phyloP scores from a whole-genome alignment of 2,329 filamentous ascomycete genomes.

The Zymoseptoria pseudotritici region DNA sequence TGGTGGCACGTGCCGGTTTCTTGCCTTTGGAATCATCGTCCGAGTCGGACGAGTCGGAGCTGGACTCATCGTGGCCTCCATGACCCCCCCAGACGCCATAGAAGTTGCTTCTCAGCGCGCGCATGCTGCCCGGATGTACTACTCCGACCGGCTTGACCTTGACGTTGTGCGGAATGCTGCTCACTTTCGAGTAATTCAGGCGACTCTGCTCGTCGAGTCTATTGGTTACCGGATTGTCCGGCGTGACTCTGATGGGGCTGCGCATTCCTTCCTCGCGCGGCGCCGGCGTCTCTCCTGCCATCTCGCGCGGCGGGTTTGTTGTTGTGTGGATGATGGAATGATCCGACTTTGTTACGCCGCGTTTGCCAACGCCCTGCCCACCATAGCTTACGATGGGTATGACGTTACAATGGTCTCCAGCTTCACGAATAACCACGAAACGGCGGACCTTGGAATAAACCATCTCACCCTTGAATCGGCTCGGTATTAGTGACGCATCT shows the following conservation, averaged over 20 bases:
- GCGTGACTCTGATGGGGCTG: constrained; percentile 13
- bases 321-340: constrained; percentile 24
- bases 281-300: too few species aligned
- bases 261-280: constrained; percentile 7
- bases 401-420: constrained; percentile 11
- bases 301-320: not conserved
- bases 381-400: constrained; percentile 23
- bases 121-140: constrained; percentile 2
- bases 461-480: constrained; percentile 2
- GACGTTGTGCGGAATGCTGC: constrained; percentile 21
- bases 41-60: not conserved
- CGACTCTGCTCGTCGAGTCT: constrained; percentile 4
- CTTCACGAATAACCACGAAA: constrained; percentile 22
- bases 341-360: constrained; percentile 14
- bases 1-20: not conserved
- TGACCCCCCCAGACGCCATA: too few species aligned
- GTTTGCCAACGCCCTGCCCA: constrained; percentile 15
- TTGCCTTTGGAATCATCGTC: not conserved
- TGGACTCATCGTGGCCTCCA: too few species aligned
- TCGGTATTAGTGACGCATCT: not conserved
- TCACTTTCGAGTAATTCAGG: constrained; percentile 7
- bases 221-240: constrained; percentile 1
- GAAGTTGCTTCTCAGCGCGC: not conserved
- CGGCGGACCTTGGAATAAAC: constrained; percentile 20
- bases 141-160: constrained; percentile 17